phyloP scores from a whole-genome alignment of 208 protist species.

The Wallacemonas sp. region DNA sequence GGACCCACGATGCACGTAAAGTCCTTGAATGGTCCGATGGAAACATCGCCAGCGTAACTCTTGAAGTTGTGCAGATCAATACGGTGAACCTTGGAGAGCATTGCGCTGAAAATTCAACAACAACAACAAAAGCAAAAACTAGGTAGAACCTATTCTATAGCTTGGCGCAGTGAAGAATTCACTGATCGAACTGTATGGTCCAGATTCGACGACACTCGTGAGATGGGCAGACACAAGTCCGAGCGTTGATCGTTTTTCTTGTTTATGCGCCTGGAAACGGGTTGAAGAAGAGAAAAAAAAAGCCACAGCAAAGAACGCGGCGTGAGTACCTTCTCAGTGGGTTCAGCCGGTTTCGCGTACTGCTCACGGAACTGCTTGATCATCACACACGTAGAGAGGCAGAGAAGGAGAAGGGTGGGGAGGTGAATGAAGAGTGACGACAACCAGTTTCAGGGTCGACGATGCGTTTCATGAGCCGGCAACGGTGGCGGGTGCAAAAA shows the following conservation, averaged over 20 bases:
- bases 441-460: no score
- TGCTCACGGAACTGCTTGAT: no score
- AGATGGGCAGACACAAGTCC: no score
- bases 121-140: neutral
- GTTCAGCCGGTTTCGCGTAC: no score
- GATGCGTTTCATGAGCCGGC: no score
- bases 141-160: no score
- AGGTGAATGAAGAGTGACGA: neutral
- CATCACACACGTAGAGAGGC: no score
- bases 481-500: neutral
- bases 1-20: slow-evolving; percentile 99
- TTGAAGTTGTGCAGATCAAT: slow-evolving; percentile 99
- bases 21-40: slow-evolving; percentile 96
- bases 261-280: no score
- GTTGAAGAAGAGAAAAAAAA: slow-evolving; percentile 7
- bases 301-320: neutral
- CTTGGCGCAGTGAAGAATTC: no score
- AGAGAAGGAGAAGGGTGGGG: neutral
- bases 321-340: neutral
- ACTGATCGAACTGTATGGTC: no score
- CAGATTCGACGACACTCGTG: no score
- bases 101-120: slow-evolving; percentile 2
- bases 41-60: slow-evolving; percentile 94
- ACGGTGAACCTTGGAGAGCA: slow-evolving; percentile 73
- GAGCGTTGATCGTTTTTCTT: no score